Percentiles rank a stretch among this genome's conserved stretches.
These are phyloP conservation scores for Digitaria exilis DNA, from an alignment of 202 grass and related monocot species.

Conservation along the genomic window DNA sequence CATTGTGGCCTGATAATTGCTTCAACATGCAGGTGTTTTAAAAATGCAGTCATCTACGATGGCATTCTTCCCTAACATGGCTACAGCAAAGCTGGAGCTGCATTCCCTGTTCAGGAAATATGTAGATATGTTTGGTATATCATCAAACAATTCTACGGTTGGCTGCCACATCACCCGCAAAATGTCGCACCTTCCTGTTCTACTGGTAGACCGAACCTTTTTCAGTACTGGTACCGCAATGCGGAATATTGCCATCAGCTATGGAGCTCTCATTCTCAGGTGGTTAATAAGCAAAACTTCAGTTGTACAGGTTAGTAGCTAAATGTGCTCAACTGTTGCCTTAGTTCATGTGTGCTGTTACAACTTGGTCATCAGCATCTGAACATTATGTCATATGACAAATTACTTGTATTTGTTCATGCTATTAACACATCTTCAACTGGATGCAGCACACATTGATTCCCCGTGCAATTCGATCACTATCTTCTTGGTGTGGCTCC, in stretches of 20 bases:
- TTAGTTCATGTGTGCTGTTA: not conserved
- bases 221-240: constrained; percentile 37
- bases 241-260: constrained; percentile 28
- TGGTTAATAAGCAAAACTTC: constrained; percentile 40
- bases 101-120: constrained; percentile 41
- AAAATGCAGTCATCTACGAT: constrained; percentile 42
- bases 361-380: not conserved
- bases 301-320: constrained; percentile 41
- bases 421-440: constrained; percentile 17
- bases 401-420: not conserved
- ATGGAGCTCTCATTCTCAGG: constrained; percentile 39
- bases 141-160: constrained; percentile 22
- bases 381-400: not conserved
- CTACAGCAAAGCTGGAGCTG: constrained; percentile 28
- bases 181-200: constrained; percentile 14
- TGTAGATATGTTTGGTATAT: constrained; percentile 21
- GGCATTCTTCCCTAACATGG: constrained; percentile 30
- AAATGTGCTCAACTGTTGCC: not conserved
- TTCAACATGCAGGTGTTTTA: constrained; percentile 3
- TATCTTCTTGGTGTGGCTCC: constrained; percentile 19
- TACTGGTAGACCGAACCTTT: constrained; percentile 24
- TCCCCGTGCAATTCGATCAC: constrained; percentile 4
- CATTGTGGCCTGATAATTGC: not conserved
- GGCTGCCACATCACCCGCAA: not conserved
- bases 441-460: constrained; percentile 28